These are phyloP conservation scores for Taphrina pruni DNA, from an alignment of 1,139 yeast species.

Conservation along the genomic window DNA sequence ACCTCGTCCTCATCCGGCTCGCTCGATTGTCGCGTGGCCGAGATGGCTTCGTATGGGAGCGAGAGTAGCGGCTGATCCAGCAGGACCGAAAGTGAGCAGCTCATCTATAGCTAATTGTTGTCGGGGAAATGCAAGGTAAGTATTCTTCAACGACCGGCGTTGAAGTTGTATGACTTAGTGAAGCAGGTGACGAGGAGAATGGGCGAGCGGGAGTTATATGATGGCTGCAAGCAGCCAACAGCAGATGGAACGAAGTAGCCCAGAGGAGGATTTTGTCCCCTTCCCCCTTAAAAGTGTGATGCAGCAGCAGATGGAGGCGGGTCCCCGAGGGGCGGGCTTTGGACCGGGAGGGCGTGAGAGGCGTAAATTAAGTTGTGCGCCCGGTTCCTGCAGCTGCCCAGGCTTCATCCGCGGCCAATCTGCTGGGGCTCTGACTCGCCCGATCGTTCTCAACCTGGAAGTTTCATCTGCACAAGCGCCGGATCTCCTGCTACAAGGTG, in stretches of 20 bases:
- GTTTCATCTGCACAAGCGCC: too few species aligned
- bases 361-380: conserved; percentile 3
- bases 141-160: conserved; percentile 13
- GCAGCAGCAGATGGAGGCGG: background rate
- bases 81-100: conserved; percentile 15
- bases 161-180: background rate
- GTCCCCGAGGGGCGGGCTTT: background rate
- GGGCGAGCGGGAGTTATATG: too few species aligned
- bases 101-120: background rate
- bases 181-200: too few species aligned
- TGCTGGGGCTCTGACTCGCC: background rate
- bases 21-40: background rate
- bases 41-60: conserved; percentile 15
- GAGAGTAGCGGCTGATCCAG: conserved; percentile 23
- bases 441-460: too few species aligned
- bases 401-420: background rate
- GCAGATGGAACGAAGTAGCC: background rate
- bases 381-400: background rate
- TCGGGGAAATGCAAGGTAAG: background rate
- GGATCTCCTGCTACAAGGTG: too few species aligned
- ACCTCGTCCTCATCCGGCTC: conserved; percentile 10
- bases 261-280: too few species aligned
- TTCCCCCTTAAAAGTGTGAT: conserved; percentile 7
- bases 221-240: background rate
- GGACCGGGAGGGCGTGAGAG: background rate